Base-by-base conservation (phyloP, 176 grass and related monocot species). In the Pontederia paniculata region DNA sequence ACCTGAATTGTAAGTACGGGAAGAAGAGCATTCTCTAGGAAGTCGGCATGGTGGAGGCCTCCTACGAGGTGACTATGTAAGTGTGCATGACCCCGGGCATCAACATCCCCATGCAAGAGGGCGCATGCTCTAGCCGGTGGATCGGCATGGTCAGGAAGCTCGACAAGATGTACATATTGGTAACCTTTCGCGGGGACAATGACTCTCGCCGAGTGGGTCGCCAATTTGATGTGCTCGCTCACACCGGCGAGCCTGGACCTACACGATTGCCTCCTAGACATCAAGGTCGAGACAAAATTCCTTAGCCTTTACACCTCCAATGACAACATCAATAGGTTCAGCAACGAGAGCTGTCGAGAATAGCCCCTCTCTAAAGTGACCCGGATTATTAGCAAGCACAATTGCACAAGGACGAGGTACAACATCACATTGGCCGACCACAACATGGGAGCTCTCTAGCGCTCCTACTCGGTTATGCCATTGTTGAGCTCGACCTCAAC, bases 391-490 rank as follows among this genome's bases (percentile, higher is more conserved):
- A 59, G 56, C 23, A 51, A 72, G 10, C 65, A 86, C 48, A 77
- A 65, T 45, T 68, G 10, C 65, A 86, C 48, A 77, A 65, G 7
- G 60, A 82, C 52, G 88, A 82, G 41, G 82, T 77, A 5, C 17
- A 91, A 82, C 75, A 82, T 91, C 54, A 91, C 78, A 9, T 71
- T 93, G 28, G 76, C 78, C 4, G 88, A 79, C 1, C 88, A 93
- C 63, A 93, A 76, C 79, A 83, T 93, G 88, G 88, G 88, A 93
- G 88, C 76, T 86, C 88, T n/a, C 48, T 93, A 1, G 88, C 88
- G 0, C 69, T 85, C 8, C 79, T 93, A 11, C 73, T 86, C 0
- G 88, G 88, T 42, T 93, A 93, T 21, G 88, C 86, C 53, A 72
- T 93, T 16, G 82, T 82, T 0, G 88, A 93, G 73, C 79, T 93